Percentiles rank a stretch among this genome's conserved stretches.
phyloP scores from a whole-genome alignment of 805 yeast genomes.

The Candida pini region DNA sequence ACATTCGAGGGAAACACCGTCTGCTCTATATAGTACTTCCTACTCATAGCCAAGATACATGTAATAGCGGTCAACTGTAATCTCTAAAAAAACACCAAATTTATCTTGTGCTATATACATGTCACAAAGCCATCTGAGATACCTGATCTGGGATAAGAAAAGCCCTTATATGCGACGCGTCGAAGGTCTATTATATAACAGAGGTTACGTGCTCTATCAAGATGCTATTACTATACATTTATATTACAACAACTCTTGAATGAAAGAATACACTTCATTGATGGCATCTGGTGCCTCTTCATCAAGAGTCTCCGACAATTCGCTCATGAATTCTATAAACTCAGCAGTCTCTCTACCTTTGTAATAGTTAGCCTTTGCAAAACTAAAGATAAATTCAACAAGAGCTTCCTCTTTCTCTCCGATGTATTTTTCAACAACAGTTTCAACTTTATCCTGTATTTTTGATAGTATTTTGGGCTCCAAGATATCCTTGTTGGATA shows the following conservation, averaged over 20 bases:
- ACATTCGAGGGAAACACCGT: conserved; percentile 21
- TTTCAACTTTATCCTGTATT: conserved; percentile 34
- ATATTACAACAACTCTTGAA: no score
- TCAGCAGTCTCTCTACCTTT: conserved; percentile 22
- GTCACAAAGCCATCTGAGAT: no score
- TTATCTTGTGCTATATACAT: no score
- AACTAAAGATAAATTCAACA: conserved; percentile 36
- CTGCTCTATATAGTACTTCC: conserved; percentile 16
- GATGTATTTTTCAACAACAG: conserved; percentile 43
- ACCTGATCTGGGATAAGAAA: no score
- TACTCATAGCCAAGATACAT: no score
- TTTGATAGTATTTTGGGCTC: conserved; percentile 11
- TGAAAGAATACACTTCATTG: conserved; percentile 13
- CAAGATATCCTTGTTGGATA: conserved; percentile 4
- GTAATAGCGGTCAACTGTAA: no score
- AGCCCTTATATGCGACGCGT: no score
- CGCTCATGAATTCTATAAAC: conserved; percentile 34
- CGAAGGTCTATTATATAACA: no score
- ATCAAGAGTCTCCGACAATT: conserved; percentile 43
- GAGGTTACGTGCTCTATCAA: no score
- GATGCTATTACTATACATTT: no score
- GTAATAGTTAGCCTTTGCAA: conserved; percentile 31
- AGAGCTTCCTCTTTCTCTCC: conserved; percentile 51
- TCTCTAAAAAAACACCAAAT: no score
- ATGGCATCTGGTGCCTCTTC: conserved; percentile 34